These are phyloP conservation scores for Fusarium protoensiforme DNA, from an alignment of 2,329 filamentous ascomycete genomes.

Conservation along the genomic window DNA sequence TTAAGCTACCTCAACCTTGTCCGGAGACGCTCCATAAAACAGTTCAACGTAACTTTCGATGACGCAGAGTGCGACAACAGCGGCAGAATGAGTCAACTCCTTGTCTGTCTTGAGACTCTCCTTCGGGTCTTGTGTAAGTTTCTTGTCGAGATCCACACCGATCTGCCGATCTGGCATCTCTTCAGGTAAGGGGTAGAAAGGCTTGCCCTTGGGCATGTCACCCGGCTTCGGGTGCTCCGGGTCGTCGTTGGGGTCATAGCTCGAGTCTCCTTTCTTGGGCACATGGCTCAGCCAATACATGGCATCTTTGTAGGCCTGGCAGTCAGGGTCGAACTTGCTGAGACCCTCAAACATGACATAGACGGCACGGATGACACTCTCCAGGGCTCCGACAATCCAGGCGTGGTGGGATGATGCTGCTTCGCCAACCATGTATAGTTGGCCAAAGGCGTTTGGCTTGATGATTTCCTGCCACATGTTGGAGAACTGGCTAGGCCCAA, in stretches of 20 bases:
- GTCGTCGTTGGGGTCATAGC: not conserved
- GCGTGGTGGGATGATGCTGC: conserved; percentile 34
- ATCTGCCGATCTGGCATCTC: conserved; percentile 10
- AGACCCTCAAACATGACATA: conserved; percentile 29
- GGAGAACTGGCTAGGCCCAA: conserved; percentile 30
- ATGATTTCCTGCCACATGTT: conserved; percentile 39
- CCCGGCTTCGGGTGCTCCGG: not conserved
- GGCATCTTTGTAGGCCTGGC: not conserved
- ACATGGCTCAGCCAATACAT: not conserved
- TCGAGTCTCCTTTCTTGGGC: not conserved
- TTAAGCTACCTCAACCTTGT: not conserved
- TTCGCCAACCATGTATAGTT: conserved; percentile 35
- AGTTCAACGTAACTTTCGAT: not conserved
- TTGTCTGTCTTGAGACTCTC: not conserved
- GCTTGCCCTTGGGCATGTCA: not conserved
- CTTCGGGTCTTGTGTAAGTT: not conserved
- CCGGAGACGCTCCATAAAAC: not conserved
- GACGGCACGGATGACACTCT: conserved; percentile 32
- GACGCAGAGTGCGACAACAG: not conserved
- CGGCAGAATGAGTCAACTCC: not conserved
- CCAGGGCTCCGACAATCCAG: conserved; percentile 34
- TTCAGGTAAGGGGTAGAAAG: conserved; percentile 9
- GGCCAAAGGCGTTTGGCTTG: conserved; percentile 36
- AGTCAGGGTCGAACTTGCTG: not conserved
- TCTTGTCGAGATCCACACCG: not conserved